Base-by-base conservation (phyloP, 23 red algal genomes). In the Agarophyton chilense region DNA sequence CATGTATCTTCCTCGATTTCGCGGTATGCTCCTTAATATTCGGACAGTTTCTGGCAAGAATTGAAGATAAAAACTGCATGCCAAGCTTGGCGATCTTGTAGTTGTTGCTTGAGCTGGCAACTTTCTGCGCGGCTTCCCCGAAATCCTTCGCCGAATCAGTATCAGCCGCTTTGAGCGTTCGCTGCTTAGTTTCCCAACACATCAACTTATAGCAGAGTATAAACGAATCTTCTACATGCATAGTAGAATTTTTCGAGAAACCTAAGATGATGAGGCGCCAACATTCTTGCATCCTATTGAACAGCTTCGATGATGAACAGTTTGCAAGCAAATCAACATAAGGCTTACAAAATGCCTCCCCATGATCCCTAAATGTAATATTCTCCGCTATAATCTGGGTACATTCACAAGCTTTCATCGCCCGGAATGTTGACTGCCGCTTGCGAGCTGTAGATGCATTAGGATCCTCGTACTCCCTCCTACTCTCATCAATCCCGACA, bases 391-490 rank as follows among this genome's bases (percentile, higher is more conserved):
- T 74, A 19, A 74, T 47, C 38, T 94, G 64, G 29, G 58, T 50
- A 36, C 73, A 84, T 39, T 94, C 91, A 11, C 52, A 47, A 21
- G 91, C 80, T 80, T 79, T 84, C 52, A 66, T 54, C 4, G 91
- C 91, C 19, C 91, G 67, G 7, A 52, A 61, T 18, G 82, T 39
- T 22, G 91, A 81, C 32, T 94, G 79, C 12, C 73, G 67, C 32
- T 77, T 11, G 50, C 80, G 81, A 55, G 45, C 52, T 42, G 26
- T 50, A 13, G 88, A 77, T 38, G 77, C 74, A 44, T 91, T 91
- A 22, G 88, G 88, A 72, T 91, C 77, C 54, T 91, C 88, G 47
- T 79, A 91, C 51, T 91, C 88, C 36, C 82, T 91, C 40, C 17
- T 35, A 21, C 24, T 49, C 6, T 56, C 60, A 54, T 36, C 35